These are phyloP conservation scores for Saururus chinensis DNA, from an alignment of 164 flowering plant genomes.

Conservation along the genomic window DNA sequence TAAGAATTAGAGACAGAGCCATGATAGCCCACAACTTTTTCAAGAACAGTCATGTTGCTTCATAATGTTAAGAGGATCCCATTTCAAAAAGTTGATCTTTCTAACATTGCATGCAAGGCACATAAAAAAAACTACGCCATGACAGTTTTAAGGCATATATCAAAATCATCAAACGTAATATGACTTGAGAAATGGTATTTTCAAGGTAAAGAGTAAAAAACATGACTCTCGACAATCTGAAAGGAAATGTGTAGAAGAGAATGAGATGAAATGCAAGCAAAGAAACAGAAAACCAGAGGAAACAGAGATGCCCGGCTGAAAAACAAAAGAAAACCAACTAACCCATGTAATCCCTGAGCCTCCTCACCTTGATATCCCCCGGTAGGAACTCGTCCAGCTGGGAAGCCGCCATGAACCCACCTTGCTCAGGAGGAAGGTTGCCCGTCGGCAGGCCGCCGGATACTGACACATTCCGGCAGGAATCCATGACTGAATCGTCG, in stretches of 20 bases:
- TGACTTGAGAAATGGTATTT: too few species aligned
- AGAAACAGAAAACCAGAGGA: background rate
- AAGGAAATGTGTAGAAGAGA: background rate
- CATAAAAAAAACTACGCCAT: too few species aligned
- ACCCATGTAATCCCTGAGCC: background rate
- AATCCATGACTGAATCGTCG: conserved; percentile 26
- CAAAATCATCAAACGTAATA: too few species aligned
- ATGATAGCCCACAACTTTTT: too few species aligned
- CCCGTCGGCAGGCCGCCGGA: conserved; percentile 10
- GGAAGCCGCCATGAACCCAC: conserved; percentile 15
- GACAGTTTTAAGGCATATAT: too few species aligned
- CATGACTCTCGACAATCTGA: too few species aligned
- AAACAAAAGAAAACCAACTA: too few species aligned
- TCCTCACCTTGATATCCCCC: conserved; percentile 23
- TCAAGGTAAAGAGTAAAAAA: too few species aligned
- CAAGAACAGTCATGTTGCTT: too few species aligned
- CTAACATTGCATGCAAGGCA: too few species aligned
- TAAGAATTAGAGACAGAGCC: background rate
- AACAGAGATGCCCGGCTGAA: background rate
- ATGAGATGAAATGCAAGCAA: background rate
- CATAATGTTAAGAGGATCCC: too few species aligned
- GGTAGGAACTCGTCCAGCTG: conserved; percentile 39
- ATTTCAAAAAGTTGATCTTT: too few species aligned
- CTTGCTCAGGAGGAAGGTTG: conserved; percentile 17
- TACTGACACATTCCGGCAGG: conserved; percentile 30